These are phyloP conservation scores for Penicillium taxi DNA, from an alignment of 495 filamentous ascomycete species.

Conservation along the genomic window DNA sequence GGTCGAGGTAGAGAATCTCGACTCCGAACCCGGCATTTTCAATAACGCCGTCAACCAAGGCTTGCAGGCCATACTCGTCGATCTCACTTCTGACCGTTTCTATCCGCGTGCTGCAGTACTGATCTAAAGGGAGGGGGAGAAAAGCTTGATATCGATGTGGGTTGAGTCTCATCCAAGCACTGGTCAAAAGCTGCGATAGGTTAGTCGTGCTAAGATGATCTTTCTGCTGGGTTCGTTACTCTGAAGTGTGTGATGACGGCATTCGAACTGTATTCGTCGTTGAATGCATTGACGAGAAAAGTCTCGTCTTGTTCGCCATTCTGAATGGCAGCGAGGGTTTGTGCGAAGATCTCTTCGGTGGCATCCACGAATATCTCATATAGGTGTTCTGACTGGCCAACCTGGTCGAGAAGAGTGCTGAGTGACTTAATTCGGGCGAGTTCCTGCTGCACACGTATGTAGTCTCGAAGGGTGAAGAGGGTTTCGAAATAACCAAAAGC, in stretches of 20 bases:
- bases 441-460: conserved; percentile 58
- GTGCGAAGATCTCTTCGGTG: conserved; percentile 55
- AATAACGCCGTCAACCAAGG: conserved; percentile 71
- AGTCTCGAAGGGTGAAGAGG: conserved; percentile 58
- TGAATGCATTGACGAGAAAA: conserved; percentile 66
- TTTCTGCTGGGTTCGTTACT: too few species aligned
- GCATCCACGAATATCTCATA: conserved; percentile 81
- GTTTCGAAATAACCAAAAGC: conserved; percentile 90
- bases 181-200: conserved; percentile 61
- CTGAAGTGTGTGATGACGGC: conserved; percentile 67
- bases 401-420: conserved; percentile 59
- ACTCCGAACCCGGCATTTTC: conserved; percentile 65
- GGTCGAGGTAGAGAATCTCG: conserved; percentile 86
- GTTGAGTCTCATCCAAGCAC: conserved; percentile 77
- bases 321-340: conserved; percentile 44
- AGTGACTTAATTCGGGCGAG: conserved; percentile 61
- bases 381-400: conserved; percentile 56
- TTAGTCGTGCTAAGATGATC: conserved; percentile 11
- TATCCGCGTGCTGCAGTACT: conserved; percentile 63
- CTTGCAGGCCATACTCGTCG: conserved; percentile 74
- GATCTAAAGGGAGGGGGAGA: conserved; percentile 53
- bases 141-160: conserved; percentile 61
- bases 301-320: conserved; percentile 51
- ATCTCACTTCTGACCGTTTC: conserved; percentile 76
- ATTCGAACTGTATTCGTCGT: conserved; percentile 56